Conservation (phyloP, 1,284 basidiomycete genomes). For the Volvariella volvacea region DNA sequence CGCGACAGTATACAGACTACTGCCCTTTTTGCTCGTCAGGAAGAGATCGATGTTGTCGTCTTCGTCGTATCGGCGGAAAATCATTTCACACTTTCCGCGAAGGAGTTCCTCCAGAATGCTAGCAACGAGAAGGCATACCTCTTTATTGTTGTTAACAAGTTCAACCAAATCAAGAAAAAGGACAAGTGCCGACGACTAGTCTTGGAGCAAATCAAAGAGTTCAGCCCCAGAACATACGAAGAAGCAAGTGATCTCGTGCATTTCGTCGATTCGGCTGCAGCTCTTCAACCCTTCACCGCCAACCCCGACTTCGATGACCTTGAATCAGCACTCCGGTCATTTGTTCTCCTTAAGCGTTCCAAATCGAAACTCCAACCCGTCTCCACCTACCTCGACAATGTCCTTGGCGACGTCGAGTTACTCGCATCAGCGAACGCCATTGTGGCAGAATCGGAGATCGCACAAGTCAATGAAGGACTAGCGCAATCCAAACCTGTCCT, state of each 20-base stretch:
- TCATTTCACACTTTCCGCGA: conserved; percentile 95
- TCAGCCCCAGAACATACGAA: conserved; percentile 89
- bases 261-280: conserved; percentile 89
- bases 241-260: conserved; percentile 94
- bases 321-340: conserved; percentile 89
- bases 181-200: conserved; percentile 87
- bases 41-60: conserved; percentile 98
- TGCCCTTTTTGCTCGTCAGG: conserved; percentile 91
- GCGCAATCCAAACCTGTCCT: conserved; percentile 74
- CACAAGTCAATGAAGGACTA: conserved; percentile 69
- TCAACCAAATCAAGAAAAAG: conserved; percentile 93
- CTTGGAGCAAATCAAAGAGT: conserved; percentile 90
- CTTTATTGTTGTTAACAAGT: conserved; percentile 99
- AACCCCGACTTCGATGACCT: conserved; percentile 80
- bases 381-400: conserved; percentile 87
- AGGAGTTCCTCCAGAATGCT: conserved; percentile 92
- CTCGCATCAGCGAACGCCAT: conserved; percentile 85
- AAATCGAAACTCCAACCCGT: conserved; percentile 96
- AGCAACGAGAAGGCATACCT: conserved; percentile 97
- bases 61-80: conserved; percentile 99
- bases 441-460: conserved; percentile 78
- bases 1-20: conserved; percentile 95
- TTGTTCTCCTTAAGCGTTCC: conserved; percentile 91
- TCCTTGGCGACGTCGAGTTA: conserved; percentile 85
- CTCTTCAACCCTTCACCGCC: conserved; percentile 55